A percentile compares a stretch with the other conserved stretches of the same genome.
Conservation (phyloP, 345 rosid genomes). For the Eucalyptus cloeziana region DNA sequence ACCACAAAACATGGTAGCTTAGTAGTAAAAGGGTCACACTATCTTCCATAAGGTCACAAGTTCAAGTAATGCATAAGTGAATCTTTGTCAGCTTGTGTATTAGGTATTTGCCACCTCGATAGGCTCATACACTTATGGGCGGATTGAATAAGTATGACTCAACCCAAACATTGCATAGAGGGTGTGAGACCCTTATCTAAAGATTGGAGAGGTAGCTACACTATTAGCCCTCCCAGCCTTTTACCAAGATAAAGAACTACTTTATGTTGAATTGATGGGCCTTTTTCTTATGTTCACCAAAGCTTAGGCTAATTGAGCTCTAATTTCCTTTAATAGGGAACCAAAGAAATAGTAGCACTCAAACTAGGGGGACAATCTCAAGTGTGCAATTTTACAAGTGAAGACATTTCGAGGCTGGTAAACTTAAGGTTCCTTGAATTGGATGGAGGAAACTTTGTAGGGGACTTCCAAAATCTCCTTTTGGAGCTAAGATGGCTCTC, state of each 20-base stretch:
- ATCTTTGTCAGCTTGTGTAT: not conserved
- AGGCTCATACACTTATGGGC: not conserved
- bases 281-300: not conserved
- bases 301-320: not conserved
- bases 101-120: not conserved
- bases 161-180: not conserved
- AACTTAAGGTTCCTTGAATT: not conserved
- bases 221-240: not conserved
- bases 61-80: fast-evolving
- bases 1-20: too few species aligned
- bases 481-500: not conserved
- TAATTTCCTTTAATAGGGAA: not conserved
- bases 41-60: not conserved
- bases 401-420: not conserved
- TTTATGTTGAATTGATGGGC: not conserved
- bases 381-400: not conserved
- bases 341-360: not conserved
- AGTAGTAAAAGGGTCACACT: too few species aligned
- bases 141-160: not conserved
- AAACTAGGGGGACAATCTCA: not conserved
- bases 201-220: not conserved
- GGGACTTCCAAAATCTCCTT: not conserved
- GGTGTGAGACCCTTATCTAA: not conserved
- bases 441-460: not conserved
- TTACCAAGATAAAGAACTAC: not conserved